Evolutionary conservation across 208 protist genomes (phyloP).

Genomic region (Endotrypanum monterogeii): DNA sequence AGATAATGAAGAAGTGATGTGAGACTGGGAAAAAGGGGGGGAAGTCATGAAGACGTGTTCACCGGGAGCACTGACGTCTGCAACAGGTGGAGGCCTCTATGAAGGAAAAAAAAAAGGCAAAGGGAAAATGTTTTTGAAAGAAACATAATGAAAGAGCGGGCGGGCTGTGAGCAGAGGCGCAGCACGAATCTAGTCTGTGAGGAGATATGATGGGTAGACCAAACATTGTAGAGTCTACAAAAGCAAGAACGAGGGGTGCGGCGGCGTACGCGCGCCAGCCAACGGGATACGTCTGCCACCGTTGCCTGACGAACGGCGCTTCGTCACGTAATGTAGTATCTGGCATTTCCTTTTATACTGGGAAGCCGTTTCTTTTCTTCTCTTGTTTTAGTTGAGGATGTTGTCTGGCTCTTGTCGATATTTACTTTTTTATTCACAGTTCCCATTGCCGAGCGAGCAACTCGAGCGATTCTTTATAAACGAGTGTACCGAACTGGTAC

Average conservation of each 20-base stretch:
- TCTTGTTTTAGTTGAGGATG: too few species aligned
- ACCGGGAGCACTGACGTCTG: too few species aligned
- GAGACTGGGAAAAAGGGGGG: not conserved
- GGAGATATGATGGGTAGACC: too few species aligned
- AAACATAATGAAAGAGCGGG: too few species aligned
- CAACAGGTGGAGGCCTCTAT: too few species aligned
- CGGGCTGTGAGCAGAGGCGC: not conserved
- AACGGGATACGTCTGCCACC: not conserved
- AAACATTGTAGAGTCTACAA: too few species aligned
- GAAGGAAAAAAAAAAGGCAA: not conserved
- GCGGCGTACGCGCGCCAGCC: not conserved
- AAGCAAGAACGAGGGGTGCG: not conserved
- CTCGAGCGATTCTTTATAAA: slow-evolving; percentile 37
- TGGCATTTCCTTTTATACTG: too few species aligned
- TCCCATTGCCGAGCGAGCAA: slow-evolving; percentile 15
- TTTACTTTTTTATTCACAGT: not conserved
- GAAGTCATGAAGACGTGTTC: not conserved
- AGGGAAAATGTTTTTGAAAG: not conserved
- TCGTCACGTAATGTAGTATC: not conserved
- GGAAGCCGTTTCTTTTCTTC: too few species aligned
- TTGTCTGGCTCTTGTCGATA: too few species aligned
- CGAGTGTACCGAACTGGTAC: slow-evolving; percentile 45
- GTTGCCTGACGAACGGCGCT: too few species aligned
- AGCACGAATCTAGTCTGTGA: not conserved
- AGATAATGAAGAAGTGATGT: not conserved